These are phyloP conservation scores for Mycena kentingensis DNA, from an alignment of 768 basidiomycete species.

Conservation along the genomic window DNA sequence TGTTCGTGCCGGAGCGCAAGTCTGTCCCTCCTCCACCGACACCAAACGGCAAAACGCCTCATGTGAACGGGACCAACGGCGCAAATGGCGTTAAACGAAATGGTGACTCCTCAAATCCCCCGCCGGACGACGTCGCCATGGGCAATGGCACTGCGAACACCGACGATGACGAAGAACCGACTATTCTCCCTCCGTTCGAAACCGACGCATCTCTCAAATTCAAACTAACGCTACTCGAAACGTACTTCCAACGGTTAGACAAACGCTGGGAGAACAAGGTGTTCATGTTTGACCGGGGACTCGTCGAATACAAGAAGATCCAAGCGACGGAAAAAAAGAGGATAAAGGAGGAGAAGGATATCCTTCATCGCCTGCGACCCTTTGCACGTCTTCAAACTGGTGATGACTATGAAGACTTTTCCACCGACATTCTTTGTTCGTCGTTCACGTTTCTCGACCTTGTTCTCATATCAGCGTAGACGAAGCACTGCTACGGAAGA, in stretches of 20 bases:
- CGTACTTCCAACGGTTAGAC: slow-evolving; percentile 87
- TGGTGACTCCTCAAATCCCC: slow-evolving; percentile 31
- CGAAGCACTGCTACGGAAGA: slow-evolving; percentile 82
- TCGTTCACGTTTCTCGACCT: neutral
- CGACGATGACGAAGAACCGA: slow-evolving; percentile 69
- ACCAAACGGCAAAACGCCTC: slow-evolving; percentile 40
- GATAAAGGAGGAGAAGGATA: slow-evolving; percentile 87
- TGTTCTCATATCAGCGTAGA: slow-evolving; percentile 47
- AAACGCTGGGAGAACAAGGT: slow-evolving; percentile 84
- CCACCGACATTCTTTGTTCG: slow-evolving; percentile 89
- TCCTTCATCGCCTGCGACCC: slow-evolving; percentile 84
- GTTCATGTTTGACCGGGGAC: slow-evolving; percentile 87
- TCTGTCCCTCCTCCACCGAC: too few relatives aligned
- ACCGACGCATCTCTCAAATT: slow-evolving; percentile 81
- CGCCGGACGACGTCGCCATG: slow-evolving; percentile 51
- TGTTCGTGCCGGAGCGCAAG: slow-evolving; percentile 28
- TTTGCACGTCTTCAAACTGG: slow-evolving; percentile 90
- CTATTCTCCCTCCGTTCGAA: slow-evolving; percentile 78
- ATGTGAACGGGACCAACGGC: slow-evolving; percentile 48
- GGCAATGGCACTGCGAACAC: slow-evolving; percentile 48
- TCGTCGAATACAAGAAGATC: slow-evolving; percentile 96
- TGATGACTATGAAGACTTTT: slow-evolving; percentile 86
- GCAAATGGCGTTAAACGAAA: slow-evolving; percentile 47
- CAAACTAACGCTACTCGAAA: slow-evolving; percentile 87
- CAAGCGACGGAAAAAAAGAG: slow-evolving; percentile 91